A percentile compares a stretch with the other conserved stretches of the same genome.
phyloP scores from a whole-genome alignment of 805 yeast genomes.

The Candida awuae region DNA sequence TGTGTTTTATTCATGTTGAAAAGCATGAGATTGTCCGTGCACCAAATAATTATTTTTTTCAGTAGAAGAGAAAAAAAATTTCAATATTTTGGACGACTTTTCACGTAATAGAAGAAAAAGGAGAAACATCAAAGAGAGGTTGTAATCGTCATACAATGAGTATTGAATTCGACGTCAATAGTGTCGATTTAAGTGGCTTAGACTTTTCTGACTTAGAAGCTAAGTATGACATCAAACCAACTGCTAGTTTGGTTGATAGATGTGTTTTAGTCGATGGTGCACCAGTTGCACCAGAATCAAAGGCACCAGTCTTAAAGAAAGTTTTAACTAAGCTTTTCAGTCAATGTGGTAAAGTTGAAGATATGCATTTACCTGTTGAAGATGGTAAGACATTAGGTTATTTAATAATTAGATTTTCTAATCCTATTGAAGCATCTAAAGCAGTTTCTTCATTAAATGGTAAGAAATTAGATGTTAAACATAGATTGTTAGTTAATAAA shows the following conservation, averaged over 20 bases:
- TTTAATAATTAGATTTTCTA: slow-evolving; percentile 74
- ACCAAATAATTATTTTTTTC: not conserved
- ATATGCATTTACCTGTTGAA: slow-evolving; percentile 74
- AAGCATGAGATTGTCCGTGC: not conserved
- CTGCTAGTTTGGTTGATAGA: slow-evolving; percentile 52
- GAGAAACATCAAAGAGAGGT: not conserved
- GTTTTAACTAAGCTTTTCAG: slow-evolving; percentile 77
- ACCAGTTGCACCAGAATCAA: slow-evolving; percentile 87
- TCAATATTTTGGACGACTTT: not conserved
- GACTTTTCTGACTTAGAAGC: slow-evolving; percentile 83
- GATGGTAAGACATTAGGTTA: slow-evolving; percentile 79
- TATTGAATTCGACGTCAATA: slow-evolving; percentile 25
- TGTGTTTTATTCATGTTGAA: not conserved
- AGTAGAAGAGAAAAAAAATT: too few relatives aligned
- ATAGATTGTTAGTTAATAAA: slow-evolving; percentile 77
- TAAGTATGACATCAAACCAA: slow-evolving; percentile 52
- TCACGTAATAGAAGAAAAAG: too few relatives aligned
- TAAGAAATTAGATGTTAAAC: slow-evolving; percentile 90
- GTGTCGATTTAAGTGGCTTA: slow-evolving; percentile 49
- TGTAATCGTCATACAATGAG: slow-evolving; percentile 7
- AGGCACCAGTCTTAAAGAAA: slow-evolving; percentile 73
- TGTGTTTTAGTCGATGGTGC: slow-evolving; percentile 90
- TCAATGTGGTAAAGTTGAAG: slow-evolving; percentile 71
- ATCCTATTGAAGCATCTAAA: slow-evolving; percentile 57
- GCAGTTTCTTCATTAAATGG: slow-evolving; percentile 79